Percentiles rank a stretch among this genome's conserved stretches.
Conservation (phyloP, 768 basidiomycete species). For the Cystoderma amianthinum region DNA sequence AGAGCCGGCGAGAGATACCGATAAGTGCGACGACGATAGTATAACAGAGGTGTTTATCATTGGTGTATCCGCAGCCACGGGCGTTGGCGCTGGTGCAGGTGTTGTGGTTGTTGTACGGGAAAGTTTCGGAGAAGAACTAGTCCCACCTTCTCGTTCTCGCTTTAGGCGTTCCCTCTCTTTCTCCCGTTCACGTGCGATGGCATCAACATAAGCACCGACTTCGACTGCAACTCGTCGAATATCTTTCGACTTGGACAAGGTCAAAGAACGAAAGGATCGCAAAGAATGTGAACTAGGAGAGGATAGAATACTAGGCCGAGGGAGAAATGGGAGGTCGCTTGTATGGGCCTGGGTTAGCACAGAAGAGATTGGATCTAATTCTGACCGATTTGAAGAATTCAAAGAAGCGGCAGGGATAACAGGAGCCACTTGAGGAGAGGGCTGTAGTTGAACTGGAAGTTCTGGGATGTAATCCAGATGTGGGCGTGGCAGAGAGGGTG, state of each 20-base stretch:
- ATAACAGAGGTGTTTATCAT: constrained; percentile 3
- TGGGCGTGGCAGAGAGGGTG: constrained; percentile 22
- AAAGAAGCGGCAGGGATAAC: constrained; percentile 19
- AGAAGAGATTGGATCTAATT: background rate
- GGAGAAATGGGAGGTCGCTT: constrained; percentile 1
- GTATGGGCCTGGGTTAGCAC: constrained; percentile 7
- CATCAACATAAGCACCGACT: constrained; percentile 67
- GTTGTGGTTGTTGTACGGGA: constrained; percentile 18
- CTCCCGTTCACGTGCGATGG: constrained; percentile 70
- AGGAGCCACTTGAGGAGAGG: constrained; percentile 33
- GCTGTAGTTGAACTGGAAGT: constrained; percentile 56
- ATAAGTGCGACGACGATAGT: constrained; percentile 2
- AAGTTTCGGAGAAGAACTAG: constrained; percentile 25
- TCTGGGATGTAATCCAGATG: constrained; percentile 54
- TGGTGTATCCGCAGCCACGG: constrained; percentile 1
- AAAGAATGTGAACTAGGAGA: constrained; percentile 21
- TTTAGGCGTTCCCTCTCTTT: constrained; percentile 69
- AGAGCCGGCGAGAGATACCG: constrained; percentile 6
- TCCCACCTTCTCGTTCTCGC: constrained; percentile 49
- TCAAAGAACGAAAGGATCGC: constrained; percentile 41
- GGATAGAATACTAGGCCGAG: constrained; percentile 20
- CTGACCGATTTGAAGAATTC: background rate
- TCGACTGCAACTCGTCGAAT: constrained; percentile 50
- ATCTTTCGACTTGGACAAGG: constrained; percentile 42
- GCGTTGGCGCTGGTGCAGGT: constrained; percentile 13